These are phyloP conservation scores for maize (Zea mays) DNA, from an alignment of 176 grass and related monocot species.

Conservation along the genomic window Zm-B73-REFERENCE-NAM-5.0 NC_050097.1:189402501-189403000, in stretches of 20 bases:
- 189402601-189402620: not conserved
- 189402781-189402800: not conserved
- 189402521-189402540: constrained; percentile 77
- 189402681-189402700: constrained; percentile 19
- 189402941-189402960: constrained; percentile 39
- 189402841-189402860: constrained; percentile 20
- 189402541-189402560: constrained; percentile 71
- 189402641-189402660: constrained; percentile 27
- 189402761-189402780: not conserved
- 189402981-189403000: constrained; percentile 40
- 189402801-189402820: constrained; percentile 23
- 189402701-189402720: constrained; percentile 39
- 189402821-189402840: not conserved
- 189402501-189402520: constrained; percentile 83
- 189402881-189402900: constrained; percentile 48
- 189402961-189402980: constrained; percentile 32
- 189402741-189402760: no score
- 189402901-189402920: no score
- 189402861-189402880: constrained; percentile 29
- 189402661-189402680: no score
- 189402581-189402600: constrained; percentile 72
- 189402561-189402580: constrained; percentile 81
- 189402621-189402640: no score
- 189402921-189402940: constrained; percentile 16
- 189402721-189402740: no score